Evolutionary conservation across 768 basidiomycete species (phyloP).

Genomic region (Collybiopsis confluens): DNA sequence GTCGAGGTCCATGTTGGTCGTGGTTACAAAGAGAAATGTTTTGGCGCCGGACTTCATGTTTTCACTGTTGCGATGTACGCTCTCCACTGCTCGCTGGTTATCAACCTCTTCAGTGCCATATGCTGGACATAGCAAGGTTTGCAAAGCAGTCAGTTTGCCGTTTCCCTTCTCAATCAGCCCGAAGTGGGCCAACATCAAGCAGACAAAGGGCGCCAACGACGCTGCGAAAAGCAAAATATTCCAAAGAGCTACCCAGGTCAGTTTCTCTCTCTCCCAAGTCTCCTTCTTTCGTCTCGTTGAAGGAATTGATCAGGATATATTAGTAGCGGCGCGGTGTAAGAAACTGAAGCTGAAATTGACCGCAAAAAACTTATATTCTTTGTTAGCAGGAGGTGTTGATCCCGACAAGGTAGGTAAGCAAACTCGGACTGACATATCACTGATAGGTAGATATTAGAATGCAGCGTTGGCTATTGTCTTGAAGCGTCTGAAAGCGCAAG

Average conservation of each 20-base stretch:
- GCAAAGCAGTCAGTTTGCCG: neutral
- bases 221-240: slow-evolving; percentile 55
- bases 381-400: slow-evolving; percentile 1
- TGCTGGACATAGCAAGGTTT: slow-evolving; percentile 4
- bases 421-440: too few relatives aligned
- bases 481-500: slow-evolving; percentile 50
- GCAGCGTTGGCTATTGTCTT: slow-evolving; percentile 46
- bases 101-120: neutral
- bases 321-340: slow-evolving; percentile 57
- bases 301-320: slow-evolving; percentile 46
- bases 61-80: neutral
- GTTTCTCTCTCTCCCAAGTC: slow-evolving; percentile 15
- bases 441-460: too few relatives aligned
- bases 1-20: slow-evolving; percentile 68
- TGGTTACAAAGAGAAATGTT: slow-evolving; percentile 22
- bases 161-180: too few relatives aligned
- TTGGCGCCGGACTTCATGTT: neutral
- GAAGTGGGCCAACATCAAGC: slow-evolving; percentile 14
- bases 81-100: neutral
- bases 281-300: slow-evolving; percentile 1
- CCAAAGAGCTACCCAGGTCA: slow-evolving; percentile 50
- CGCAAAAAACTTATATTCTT: slow-evolving; percentile 15
- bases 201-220: slow-evolving; percentile 61
- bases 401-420: neutral
- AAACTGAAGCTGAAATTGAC: slow-evolving; percentile 35